Evolutionary conservation across 2,329 filamentous ascomycete genomes (phyloP).

Genomic region (Aureobasidium sp.): DNA sequence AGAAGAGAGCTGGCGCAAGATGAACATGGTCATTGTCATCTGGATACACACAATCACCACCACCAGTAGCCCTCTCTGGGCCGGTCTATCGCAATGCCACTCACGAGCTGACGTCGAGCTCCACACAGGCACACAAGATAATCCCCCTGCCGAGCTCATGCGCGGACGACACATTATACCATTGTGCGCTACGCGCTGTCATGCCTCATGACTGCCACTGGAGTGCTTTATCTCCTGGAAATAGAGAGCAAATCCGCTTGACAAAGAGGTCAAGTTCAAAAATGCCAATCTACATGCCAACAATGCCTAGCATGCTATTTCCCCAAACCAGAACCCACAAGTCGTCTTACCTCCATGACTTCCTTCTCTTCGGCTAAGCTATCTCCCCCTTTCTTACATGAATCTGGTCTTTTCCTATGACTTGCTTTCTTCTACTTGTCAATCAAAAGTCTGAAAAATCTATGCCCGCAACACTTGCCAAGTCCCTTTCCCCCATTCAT

Average conservation of each 20-base stretch:
- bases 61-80: background rate
- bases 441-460: background rate
- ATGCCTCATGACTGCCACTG: background rate
- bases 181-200: background rate
- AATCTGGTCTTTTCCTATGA: background rate
- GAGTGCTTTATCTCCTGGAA: too few relatives aligned
- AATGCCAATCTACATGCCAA: background rate
- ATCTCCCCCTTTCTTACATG: background rate
- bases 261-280: background rate
- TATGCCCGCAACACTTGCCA: background rate
- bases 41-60: background rate
- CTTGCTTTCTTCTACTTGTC: background rate
- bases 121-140: background rate
- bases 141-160: background rate
- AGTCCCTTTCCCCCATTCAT: background rate
- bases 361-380: too few relatives aligned
- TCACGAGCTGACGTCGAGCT: too few relatives aligned
- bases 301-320: background rate
- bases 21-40: slow-evolving; percentile 11
- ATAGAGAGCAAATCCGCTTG: too few relatives aligned
- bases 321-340: too few relatives aligned
- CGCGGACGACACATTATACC: background rate
- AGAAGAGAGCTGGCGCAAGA: slow-evolving; percentile 39
- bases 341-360: too few relatives aligned
- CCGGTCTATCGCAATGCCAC: background rate